phyloP scores from a whole-genome alignment of 805 yeast species.

The Tetrapisispora fleetii region DNA sequence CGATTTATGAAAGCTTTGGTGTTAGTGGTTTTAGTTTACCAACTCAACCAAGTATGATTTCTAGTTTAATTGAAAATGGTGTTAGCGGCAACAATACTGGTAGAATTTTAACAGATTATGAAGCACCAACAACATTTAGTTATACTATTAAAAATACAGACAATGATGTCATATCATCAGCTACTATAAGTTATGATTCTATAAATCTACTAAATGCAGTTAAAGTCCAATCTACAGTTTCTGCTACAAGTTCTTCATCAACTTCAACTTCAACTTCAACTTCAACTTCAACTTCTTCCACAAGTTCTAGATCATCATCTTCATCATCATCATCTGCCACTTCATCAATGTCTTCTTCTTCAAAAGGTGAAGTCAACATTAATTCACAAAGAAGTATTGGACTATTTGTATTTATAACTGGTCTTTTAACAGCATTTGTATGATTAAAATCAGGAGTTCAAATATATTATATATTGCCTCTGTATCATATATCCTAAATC shows the following conservation, averaged over 20 bases:
- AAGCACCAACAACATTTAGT: conserved; percentile 31
- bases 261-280: conserved; percentile 10
- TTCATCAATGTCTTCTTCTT: conserved; percentile 12
- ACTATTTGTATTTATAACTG: conserved; percentile 15
- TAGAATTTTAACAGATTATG: conserved; percentile 32
- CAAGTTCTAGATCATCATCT: conserved; percentile 3
- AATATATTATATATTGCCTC: too few species aligned
- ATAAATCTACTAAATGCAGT: conserved; percentile 32
- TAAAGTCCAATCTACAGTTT: conserved; percentile 11
- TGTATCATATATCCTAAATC: too few species aligned
- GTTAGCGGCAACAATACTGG: conserved; percentile 38
- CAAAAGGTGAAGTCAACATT: conserved; percentile 17
- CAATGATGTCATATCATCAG: conserved; percentile 29
- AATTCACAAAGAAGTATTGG: conserved; percentile 10
- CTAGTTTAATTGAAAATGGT: conserved; percentile 39
- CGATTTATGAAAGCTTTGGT: conserved; percentile 34
- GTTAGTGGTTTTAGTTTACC: conserved; percentile 40
- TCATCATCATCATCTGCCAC: conserved; percentile 12
- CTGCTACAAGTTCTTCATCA: conserved; percentile 14
- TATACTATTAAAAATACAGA: conserved; percentile 32
- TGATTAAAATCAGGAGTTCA: not conserved
- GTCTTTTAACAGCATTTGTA: conserved; percentile 33
- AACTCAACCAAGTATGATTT: conserved; percentile 35
- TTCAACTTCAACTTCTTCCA: too few species aligned
- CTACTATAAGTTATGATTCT: conserved; percentile 15